Evolutionary conservation across 306 rosid genomes (phyloP).

Genomic region (Vicia villosa): DNA sequence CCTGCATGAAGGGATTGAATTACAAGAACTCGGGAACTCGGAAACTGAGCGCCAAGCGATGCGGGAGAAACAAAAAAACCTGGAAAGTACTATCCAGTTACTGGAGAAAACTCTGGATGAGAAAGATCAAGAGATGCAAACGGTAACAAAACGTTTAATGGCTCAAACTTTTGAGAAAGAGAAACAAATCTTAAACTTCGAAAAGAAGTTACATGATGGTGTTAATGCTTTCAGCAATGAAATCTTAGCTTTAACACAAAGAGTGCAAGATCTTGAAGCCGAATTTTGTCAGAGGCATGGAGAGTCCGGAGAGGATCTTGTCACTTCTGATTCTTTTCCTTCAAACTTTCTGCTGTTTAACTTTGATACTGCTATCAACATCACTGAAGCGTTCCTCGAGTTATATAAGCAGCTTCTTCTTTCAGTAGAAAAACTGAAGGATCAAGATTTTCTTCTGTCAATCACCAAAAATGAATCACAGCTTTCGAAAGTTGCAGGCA

Average conservation of each 20-base stretch:
- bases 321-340: slow-evolving; percentile 18
- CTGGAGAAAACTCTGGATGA: slow-evolving; percentile 41
- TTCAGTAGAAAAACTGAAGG: slow-evolving; percentile 38
- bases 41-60: slow-evolving; percentile 38
- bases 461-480: slow-evolving; percentile 21
- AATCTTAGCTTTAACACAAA: slow-evolving; percentile 38
- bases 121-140: slow-evolving; percentile 45
- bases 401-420: slow-evolving; percentile 46
- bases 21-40: slow-evolving; percentile 39
- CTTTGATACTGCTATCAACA: slow-evolving; percentile 37
- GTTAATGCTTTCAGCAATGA: slow-evolving; percentile 37
- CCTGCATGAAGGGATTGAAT: slow-evolving; percentile 50
- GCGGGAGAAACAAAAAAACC: slow-evolving; percentile 40
- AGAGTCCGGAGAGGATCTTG: slow-evolving; percentile 29
- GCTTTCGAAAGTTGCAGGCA: slow-evolving; percentile 24
- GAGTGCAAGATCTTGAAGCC: slow-evolving; percentile 44
- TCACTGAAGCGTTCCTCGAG: slow-evolving; percentile 34
- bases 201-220: slow-evolving; percentile 46
- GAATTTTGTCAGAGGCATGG: slow-evolving; percentile 4
- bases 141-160: slow-evolving; percentile 22
- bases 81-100: slow-evolving; percentile 43
- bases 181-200: slow-evolving; percentile 38
- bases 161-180: slow-evolving; percentile 40
- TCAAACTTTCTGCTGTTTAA: slow-evolving; percentile 23
- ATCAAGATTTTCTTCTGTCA: slow-evolving; percentile 27